phyloP scores from a whole-genome alignment of 116 monocot species.

The Iris pallida region DNA sequence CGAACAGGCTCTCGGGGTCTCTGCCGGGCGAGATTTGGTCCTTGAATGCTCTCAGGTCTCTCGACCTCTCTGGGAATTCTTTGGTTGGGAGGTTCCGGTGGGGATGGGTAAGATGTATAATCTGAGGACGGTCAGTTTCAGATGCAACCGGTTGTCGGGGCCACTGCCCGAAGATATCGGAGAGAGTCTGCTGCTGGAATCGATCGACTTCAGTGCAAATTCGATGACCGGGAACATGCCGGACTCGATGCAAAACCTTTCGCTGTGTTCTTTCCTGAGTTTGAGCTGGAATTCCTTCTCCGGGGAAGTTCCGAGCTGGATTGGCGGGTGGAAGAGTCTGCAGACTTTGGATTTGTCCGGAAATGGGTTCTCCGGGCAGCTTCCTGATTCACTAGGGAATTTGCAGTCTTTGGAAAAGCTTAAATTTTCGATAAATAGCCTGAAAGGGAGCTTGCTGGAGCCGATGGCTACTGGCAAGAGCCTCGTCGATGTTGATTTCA shows the following conservation, averaged over 20 bases:
- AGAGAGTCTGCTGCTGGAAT: slow-evolving; percentile 26
- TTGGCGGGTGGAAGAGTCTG: slow-evolving; percentile 43
- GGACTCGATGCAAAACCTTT: slow-evolving; percentile 31
- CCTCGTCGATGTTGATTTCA: slow-evolving; percentile 23
- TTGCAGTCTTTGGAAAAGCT: slow-evolving; percentile 22
- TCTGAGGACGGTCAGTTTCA: slow-evolving; percentile 28
- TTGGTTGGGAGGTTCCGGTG: slow-evolving; percentile 25
- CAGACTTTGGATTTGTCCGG: slow-evolving; percentile 43
- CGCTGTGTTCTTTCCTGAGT: slow-evolving; percentile 17
- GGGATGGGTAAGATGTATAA: slow-evolving; percentile 24
- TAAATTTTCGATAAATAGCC: slow-evolving; percentile 30
- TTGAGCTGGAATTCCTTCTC: slow-evolving; percentile 36
- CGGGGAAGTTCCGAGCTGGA: slow-evolving; percentile 43
- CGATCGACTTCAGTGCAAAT: slow-evolving; percentile 43
- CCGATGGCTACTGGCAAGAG: slow-evolving; percentile 21
- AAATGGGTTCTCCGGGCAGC: slow-evolving; percentile 33
- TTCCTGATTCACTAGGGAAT: slow-evolving; percentile 27
- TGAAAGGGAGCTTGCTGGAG: slow-evolving; percentile 35
- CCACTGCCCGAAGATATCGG: slow-evolving; percentile 37
- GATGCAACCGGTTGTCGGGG: slow-evolving; percentile 33
- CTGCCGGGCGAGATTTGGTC: slow-evolving; percentile 37
- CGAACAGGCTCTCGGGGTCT: slow-evolving; percentile 33
- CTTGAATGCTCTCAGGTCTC: slow-evolving; percentile 26
- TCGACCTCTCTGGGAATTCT: slow-evolving; percentile 47
- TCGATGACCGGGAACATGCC: slow-evolving; percentile 35